Evolutionary conservation across 345 rosid genomes (phyloP), one percentile per base, ranked within the genome.

Genomic region (Lumnitzera racemosa): DNA sequence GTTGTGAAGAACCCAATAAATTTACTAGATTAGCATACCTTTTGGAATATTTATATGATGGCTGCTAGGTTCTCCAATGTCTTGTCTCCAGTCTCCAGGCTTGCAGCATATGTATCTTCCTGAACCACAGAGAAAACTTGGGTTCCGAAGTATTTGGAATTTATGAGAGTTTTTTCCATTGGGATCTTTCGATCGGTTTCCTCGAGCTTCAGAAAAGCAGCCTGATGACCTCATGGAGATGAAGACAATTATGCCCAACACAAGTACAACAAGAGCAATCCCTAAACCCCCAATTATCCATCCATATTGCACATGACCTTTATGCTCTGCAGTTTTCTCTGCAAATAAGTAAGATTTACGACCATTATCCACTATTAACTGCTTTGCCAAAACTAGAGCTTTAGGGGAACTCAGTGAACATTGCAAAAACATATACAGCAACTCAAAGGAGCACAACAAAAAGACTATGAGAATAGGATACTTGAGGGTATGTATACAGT

Each of bases 231-330:
- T 83, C 75, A 87, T 56, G 69, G 72, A 79, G 54, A 87, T 62
- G 72, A 87, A 89, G 36, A 80, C 59, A 31, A 77, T 74, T 16
- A 83, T 48, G 24, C 81, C 71, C 61, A 84, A 12, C 14, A 84
- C 61, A 50, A 89, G 76, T 57, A 87, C 76, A 14, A 64, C 82
- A 73, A 92, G 81, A 57, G 76, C 94, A 58, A 76, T 70, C 65
- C 82, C 91, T 49, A 92, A 67, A 70, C 91, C 85, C 51, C 96
- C 95, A 52, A 89, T 70, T 63, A 89, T 89, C 98, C 97, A 92
- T 69, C 72, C 86, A 43, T 83, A 85, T 53, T 89, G 85, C 64
- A 82, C 78, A 66, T 65, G 91, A 59, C 63, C 65, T 74, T 67
- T 83, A 61, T 71, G 94, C 68, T 63, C 58, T 66, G 46, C 79